Percentiles rank a stretch among this genome's conserved stretches.
Evolutionary conservation across 2,329 filamentous ascomycete species (phyloP).

Genomic region (Microdochium bolleyi): DNA sequence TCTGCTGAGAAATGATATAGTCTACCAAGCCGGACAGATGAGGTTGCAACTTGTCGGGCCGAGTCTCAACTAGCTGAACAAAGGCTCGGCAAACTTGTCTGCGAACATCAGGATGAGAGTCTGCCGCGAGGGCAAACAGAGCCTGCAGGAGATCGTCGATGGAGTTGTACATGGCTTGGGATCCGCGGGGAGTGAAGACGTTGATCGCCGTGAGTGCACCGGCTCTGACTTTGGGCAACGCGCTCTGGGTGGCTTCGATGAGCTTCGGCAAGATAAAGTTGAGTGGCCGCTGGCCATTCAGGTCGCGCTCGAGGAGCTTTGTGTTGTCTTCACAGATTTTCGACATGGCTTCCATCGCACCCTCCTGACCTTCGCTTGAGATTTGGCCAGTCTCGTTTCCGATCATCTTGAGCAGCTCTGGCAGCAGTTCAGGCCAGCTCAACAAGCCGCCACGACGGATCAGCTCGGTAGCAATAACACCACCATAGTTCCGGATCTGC

Average conservation of each 20-base stretch:
- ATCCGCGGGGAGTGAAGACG: constrained; percentile 80
- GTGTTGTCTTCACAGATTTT: constrained; percentile 98
- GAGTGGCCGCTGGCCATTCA: constrained; percentile 81
- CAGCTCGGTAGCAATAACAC: constrained; percentile 90
- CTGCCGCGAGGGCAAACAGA: constrained; percentile 73
- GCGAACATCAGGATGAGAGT: constrained; percentile 73
- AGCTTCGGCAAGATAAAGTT: constrained; percentile 86
- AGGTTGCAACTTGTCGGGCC: constrained; percentile 82
- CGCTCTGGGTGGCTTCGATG: constrained; percentile 74
- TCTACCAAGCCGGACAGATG: constrained; percentile 84
- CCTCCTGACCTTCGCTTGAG: constrained; percentile 71
- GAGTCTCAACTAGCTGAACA: constrained; percentile 82
- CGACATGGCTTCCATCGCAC: constrained; percentile 82
- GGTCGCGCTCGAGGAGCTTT: constrained; percentile 76
- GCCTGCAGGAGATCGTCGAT: constrained; percentile 76
- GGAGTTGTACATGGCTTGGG: constrained; percentile 71
- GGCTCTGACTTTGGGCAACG: constrained; percentile 68
- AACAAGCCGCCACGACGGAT: constrained; percentile 77
- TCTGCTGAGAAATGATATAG: constrained; percentile 87
- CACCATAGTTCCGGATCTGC: constrained; percentile 82
- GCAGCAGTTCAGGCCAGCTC: constrained; percentile 84
- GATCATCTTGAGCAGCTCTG: constrained; percentile 72
- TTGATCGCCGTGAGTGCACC: constrained; percentile 81
- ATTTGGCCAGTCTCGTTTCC: constrained; percentile 63
- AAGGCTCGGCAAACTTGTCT: constrained; percentile 91